Evolutionary conservation across 768 basidiomycete genomes (phyloP).

Genomic region (Mycena metata): DNA sequence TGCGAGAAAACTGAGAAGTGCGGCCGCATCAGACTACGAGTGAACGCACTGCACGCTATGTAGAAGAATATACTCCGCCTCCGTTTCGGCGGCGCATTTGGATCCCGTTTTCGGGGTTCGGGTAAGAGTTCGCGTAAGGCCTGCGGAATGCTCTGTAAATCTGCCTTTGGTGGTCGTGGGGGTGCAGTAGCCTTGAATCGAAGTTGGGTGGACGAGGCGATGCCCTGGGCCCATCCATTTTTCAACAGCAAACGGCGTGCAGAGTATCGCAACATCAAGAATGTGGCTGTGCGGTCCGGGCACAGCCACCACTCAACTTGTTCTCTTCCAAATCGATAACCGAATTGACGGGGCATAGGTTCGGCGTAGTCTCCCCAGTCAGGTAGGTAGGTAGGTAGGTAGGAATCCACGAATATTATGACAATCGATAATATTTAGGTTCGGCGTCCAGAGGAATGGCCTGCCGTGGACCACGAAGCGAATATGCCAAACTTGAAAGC

Average conservation of each 20-base stretch:
- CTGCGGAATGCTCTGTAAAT: constrained; percentile 31
- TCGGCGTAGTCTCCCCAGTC: too few species aligned
- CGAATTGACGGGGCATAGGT: too few species aligned
- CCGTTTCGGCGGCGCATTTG: constrained; percentile 18
- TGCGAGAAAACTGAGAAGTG: constrained; percentile 1
- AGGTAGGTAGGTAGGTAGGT: too few species aligned
- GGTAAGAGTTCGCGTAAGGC: constrained; percentile 34
- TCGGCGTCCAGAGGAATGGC: too few species aligned
- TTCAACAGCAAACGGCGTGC: constrained; percentile 6
- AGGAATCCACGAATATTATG: too few species aligned
- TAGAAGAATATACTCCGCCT: constrained; percentile 25
- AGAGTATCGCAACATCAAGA: constrained; percentile 17
- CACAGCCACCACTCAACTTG: constrained; percentile 16
- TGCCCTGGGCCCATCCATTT: constrained; percentile 11
- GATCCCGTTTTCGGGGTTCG: constrained; percentile 20
- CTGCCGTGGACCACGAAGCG: too few species aligned
- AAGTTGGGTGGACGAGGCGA: constrained; percentile 10
- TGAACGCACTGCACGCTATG: constrained; percentile 19
- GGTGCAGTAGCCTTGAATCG: constrained; percentile 34
- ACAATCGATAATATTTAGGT: too few species aligned
- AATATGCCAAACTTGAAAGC: too few species aligned
- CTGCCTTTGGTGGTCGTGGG: constrained; percentile 29
- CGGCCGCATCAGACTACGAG: not conserved
- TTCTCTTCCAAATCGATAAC: not conserved
- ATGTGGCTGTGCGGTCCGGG: not conserved